These are phyloP conservation scores for Pezizomycotina sp. DNA, from an alignment of 2,329 filamentous ascomycete genomes.

Conservation along the genomic window DNA sequence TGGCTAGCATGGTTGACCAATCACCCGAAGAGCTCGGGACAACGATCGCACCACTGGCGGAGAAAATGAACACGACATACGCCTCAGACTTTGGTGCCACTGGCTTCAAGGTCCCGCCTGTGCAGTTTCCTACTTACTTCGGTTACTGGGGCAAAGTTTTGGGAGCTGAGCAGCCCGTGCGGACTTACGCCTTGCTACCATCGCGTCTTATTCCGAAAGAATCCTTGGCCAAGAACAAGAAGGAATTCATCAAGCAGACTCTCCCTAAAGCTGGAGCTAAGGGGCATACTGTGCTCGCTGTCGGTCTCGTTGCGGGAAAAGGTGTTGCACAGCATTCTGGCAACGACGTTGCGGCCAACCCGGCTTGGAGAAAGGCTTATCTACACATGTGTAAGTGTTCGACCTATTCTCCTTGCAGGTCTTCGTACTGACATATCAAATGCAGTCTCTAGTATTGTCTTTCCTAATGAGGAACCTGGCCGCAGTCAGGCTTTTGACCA, in stretches of 20 bases:
- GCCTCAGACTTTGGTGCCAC: constrained; percentile 4
- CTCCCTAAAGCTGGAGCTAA: no score
- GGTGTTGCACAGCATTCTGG: constrained; percentile 28
- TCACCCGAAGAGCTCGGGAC: constrained; percentile 21
- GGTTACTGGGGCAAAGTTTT: no score
- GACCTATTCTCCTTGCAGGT: constrained; percentile 15
- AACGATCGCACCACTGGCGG: constrained; percentile 19
- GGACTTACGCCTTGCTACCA: constrained; percentile 23
- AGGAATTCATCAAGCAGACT: no score
- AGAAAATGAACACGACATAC: constrained; percentile 20
- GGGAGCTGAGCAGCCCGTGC: no score
- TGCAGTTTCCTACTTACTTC: constrained; percentile 5
- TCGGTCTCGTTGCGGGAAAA: constrained; percentile 28
- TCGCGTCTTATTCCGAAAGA: constrained; percentile 28
- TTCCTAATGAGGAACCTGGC: neutral
- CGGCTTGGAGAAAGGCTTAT: constrained; percentile 32
- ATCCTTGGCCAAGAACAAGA: no score
- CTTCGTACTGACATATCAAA: constrained; percentile 22
- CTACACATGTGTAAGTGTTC: constrained; percentile 27
- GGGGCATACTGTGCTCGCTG: no score
- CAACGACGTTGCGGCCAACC: constrained; percentile 31
- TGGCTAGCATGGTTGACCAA: constrained; percentile 24
- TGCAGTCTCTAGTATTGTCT: neutral
- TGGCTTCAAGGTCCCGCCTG: neutral
- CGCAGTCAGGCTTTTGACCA: constrained; percentile 29